phyloP scores from a whole-genome alignment of 208 protist genomes.

The Leishmania major region DNA sequence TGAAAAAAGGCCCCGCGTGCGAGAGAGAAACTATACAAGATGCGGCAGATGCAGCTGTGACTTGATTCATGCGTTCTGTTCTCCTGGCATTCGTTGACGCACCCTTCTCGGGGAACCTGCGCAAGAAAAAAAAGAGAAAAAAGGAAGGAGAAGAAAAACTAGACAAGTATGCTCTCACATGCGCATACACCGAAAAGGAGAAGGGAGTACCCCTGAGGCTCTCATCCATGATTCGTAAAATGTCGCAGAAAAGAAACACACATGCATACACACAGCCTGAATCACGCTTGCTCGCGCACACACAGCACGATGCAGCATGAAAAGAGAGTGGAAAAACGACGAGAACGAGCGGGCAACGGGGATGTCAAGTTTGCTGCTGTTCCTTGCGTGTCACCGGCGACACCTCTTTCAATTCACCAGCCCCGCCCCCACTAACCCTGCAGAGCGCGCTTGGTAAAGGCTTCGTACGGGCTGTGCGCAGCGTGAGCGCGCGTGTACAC shows the following conservation, averaged over 20 bases:
- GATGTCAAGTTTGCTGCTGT: neutral
- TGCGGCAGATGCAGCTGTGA: neutral
- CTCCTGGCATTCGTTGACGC: neutral
- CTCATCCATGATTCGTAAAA: neutral
- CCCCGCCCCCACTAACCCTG: neutral
- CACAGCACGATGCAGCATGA: neutral
- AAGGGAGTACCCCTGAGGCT: neutral
- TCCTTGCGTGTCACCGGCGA: neutral
- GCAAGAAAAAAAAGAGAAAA: slow-evolving; percentile 8
- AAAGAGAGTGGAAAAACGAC: neutral
- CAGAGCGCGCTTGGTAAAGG: neutral
- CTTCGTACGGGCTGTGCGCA: neutral
- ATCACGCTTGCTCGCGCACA: neutral
- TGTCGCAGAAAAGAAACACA: neutral
- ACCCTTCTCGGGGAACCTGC: neutral
- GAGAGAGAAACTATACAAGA: neutral
- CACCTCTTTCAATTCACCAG: neutral
- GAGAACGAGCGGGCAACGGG: neutral
- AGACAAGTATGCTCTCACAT: slow-evolving; percentile 2
- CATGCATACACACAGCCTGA: neutral
- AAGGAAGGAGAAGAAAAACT: neutral
- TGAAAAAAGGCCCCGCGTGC: neutral
- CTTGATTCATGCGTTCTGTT: neutral
- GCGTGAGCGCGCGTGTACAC: neutral
- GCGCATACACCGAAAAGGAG: neutral